These are phyloP conservation scores for Pythium biforme DNA, from an alignment of 352 stramenopile genomes.

Conservation along the genomic window DNA sequence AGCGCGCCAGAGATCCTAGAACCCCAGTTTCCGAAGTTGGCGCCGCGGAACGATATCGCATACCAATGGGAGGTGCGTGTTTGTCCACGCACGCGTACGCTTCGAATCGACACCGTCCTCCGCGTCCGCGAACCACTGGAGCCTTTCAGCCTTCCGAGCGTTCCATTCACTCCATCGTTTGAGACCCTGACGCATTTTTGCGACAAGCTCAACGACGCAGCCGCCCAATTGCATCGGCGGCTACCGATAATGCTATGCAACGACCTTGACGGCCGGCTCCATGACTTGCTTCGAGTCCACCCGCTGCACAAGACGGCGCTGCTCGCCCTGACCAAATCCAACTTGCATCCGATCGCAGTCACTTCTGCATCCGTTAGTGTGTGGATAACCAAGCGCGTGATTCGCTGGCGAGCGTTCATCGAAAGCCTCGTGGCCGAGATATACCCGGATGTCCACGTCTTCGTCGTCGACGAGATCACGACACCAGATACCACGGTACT, in stretches of 20 bases:
- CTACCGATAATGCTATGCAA: not conserved
- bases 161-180: not conserved
- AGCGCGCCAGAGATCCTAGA: conserved; percentile 7
- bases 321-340: not conserved
- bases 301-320: not conserved
- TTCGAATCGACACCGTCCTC: not conserved
- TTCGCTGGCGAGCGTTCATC: not conserved
- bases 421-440: not conserved
- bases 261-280: not conserved
- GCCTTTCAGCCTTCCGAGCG: not conserved
- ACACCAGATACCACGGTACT: not conserved
- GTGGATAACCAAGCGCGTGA: not conserved
- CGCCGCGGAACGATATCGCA: not conserved
- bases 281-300: not conserved
- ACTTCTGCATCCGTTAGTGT: not conserved
- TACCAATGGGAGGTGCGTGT: not conserved
- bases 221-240: not conserved
- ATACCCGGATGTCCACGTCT: not conserved
- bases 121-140: not conserved
- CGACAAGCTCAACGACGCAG: not conserved
- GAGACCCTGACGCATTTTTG: not conserved
- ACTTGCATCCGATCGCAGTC: not conserved
- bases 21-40: not conserved
- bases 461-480: not conserved
- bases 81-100: not conserved